Evolutionary conservation across 371 early-diverging fungal genomes (phyloP), one percentile per base, ranked within the genome.

Genomic region (Conidiobolus incongruus): DNA sequence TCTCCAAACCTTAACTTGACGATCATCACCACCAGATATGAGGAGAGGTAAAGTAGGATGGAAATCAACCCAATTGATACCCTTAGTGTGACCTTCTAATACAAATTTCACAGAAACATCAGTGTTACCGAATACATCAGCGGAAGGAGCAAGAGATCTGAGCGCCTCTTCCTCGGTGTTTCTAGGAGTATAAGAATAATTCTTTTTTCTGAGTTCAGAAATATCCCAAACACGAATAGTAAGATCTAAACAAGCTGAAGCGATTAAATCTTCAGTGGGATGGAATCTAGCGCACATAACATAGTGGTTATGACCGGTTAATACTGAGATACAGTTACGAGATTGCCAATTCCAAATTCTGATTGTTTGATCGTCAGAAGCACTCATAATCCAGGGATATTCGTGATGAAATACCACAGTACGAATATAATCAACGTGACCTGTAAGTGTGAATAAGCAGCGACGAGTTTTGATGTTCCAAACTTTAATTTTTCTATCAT

Each of bases 271-370:
- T 24, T 92, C 88, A 49, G 80, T 87, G 33, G 93, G 92, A 54
- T 98, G 90, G 69, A 98, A 99, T 55, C 81, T 77, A 2, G 94
- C 98, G 45, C 79, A 75, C 99, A 98, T 99, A n/a, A 98, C 96
- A 61, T 99, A 99, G 62, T 99, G 97, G 52, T 90, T 93, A 62
- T 97, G 98, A 1, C 99, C 99, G 2, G 96, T 91, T 40, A 99
- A 68, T 35, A 92, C 84, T 30, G 91, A 86, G 41, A 99, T 81
- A 57, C 93, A 91, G 58, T 79, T 86, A 44, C 96, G 70, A n/a
- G 93, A 91, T 62, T 97, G 95, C 91, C 97, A 98, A 68, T 99
- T 98, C 95, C 95, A 98, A 46, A 99, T 89, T 47, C 96, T 83
- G 50, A 99, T 90, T 15, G 99, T 97, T 58, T 96, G 94, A 59